These are phyloP conservation scores for Saccharomycopsis guyanensis DNA, from an alignment of 805 yeast genomes.

Conservation along the genomic window DNA sequence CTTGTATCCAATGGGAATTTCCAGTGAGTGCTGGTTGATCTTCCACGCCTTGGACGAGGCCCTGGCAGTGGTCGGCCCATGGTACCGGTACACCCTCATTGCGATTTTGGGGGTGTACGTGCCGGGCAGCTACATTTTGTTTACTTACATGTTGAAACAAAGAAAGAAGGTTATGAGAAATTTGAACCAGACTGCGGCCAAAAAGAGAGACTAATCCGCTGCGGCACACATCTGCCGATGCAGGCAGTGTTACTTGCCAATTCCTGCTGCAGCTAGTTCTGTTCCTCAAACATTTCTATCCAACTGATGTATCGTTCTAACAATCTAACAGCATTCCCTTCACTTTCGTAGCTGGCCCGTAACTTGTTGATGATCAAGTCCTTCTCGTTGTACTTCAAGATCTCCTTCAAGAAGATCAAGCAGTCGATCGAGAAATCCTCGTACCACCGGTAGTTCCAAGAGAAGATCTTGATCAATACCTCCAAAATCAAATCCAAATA, in stretches of 20 bases:
- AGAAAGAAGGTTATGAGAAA: conserved; percentile 66
- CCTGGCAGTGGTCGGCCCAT: conserved; percentile 37
- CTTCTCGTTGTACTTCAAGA: conserved; percentile 31
- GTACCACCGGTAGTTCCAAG: conserved; percentile 64
- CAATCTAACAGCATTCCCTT: conserved; percentile 23
- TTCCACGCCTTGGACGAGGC: conserved; percentile 69
- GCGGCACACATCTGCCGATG: neutral
- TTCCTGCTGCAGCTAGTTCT: neutral
- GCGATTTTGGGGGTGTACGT: conserved; percentile 57
- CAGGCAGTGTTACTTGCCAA: neutral
- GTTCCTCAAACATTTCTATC: conserved; percentile 20
- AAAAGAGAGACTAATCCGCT: conserved; percentile 11
- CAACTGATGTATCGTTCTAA: conserved; percentile 20
- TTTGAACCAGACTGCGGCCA: conserved; percentile 20
- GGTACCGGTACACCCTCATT: conserved; percentile 50
- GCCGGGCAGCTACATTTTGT: conserved; percentile 83
- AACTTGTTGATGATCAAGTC: conserved; percentile 27
- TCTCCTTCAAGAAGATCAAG: conserved; percentile 36
- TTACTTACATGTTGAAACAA: conserved; percentile 82
- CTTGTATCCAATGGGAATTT: conserved; percentile 89
- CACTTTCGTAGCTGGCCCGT: conserved; percentile 25
- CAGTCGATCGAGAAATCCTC: conserved; percentile 42
- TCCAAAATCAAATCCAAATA: conserved; percentile 34
- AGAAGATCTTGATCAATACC: conserved; percentile 40
- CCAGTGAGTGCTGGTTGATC: conserved; percentile 67